Conservation (phyloP, 2,329 filamentous ascomycete species). For the Fusarium haematococcum region DNA sequence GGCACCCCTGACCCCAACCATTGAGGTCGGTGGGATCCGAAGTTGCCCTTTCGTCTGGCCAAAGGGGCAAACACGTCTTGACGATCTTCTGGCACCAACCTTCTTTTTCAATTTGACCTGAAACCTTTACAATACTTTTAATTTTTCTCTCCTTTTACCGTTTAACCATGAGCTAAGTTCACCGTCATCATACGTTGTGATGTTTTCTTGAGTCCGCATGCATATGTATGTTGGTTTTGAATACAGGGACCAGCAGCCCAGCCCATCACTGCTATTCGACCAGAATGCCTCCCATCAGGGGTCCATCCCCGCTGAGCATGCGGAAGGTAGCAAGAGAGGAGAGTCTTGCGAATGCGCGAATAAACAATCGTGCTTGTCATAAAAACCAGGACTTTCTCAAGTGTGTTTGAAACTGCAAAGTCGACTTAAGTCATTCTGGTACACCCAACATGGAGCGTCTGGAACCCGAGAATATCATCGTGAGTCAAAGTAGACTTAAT, state of each 20-base stretch:
- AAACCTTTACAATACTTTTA: neutral
- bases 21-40: neutral
- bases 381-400: neutral
- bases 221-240: neutral
- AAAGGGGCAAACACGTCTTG: neutral
- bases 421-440: neutral
- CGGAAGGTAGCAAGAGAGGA: neutral
- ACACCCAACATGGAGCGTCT: neutral
- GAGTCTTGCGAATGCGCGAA: neutral
- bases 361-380: neutral
- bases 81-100: neutral
- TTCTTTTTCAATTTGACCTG: neutral
- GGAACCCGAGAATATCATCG: neutral
- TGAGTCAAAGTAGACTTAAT: neutral
- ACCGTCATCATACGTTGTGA: neutral
- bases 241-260: neutral
- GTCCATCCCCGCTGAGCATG: neutral
- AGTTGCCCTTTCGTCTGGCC: neutral
- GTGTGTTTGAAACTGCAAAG: neutral
- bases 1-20: neutral
- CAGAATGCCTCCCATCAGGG: neutral
- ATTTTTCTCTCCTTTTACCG: neutral
- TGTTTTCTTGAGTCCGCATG: neutral
- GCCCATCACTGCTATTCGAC: neutral
- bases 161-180: neutral